These are phyloP conservation scores for Diddensiella transvaalensis DNA, from an alignment of 805 yeast genomes.

Conservation along the genomic window DNA sequence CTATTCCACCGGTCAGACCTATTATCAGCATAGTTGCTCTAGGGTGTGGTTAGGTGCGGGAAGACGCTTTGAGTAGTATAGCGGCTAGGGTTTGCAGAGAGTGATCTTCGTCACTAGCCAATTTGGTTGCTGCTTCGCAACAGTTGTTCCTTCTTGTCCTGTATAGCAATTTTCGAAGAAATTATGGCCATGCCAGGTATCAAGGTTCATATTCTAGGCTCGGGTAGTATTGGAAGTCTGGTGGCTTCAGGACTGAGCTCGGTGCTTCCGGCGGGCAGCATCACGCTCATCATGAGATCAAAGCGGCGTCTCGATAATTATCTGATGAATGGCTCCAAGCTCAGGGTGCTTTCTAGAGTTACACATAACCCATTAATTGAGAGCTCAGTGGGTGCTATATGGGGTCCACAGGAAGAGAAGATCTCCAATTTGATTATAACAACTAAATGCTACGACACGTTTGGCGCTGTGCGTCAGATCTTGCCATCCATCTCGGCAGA, in stretches of 20 bases:
- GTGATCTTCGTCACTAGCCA: too few species aligned
- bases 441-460: slow-evolving; percentile 77
- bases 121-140: too few species aligned
- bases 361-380: slow-evolving; percentile 15
- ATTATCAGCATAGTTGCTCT: slow-evolving; percentile 68
- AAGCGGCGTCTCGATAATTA: slow-evolving; percentile 42
- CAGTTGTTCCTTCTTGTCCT: too few species aligned
- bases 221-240: slow-evolving; percentile 52
- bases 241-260: slow-evolving; percentile 45
- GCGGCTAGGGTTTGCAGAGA: neutral
- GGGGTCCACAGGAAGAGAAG: slow-evolving; percentile 13
- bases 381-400: slow-evolving; percentile 19
- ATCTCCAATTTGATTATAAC: slow-evolving; percentile 65
- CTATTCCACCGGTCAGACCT: slow-evolving; percentile 98
- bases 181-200: neutral
- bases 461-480: slow-evolving; percentile 56
- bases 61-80: too few species aligned
- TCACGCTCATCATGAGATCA: slow-evolving; percentile 43
- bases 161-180: too few species aligned
- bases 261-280: slow-evolving; percentile 37
- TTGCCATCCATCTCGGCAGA: slow-evolving; percentile 44
- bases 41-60: too few species aligned
- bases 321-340: slow-evolving; percentile 38
- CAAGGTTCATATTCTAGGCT: slow-evolving; percentile 41
- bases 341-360: slow-evolving; percentile 30